These are phyloP conservation scores for Aspergillus costaricaensis DNA, from an alignment of 2,329 filamentous ascomycete genomes.

Conservation along the genomic window DNA sequence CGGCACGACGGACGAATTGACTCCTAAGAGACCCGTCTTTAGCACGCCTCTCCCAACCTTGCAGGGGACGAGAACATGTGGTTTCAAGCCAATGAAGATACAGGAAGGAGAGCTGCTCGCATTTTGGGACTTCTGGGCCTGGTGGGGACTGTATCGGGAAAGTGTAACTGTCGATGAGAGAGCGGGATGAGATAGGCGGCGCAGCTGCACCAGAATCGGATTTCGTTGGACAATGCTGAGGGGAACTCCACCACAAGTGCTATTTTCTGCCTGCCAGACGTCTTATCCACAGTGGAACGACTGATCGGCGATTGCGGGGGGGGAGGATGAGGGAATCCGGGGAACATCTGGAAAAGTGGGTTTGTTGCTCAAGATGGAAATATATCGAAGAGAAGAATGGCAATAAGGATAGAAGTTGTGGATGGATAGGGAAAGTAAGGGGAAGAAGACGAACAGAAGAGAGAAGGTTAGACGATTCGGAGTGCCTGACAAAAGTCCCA, in stretches of 20 bases:
- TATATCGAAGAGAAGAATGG: not conserved
- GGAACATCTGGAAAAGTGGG: constrained; percentile 15
- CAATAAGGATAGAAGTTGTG: not conserved
- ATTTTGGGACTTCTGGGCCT: constrained; percentile 2
- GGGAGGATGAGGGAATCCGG: constrained; percentile 15
- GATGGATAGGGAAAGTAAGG: not conserved
- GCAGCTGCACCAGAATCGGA: constrained; percentile 1
- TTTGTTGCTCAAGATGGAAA: not conserved
- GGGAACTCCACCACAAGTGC: constrained; percentile 6
- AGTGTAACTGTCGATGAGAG: not conserved
- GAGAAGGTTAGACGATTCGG: too few species aligned
- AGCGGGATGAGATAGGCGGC: constrained; percentile 1
- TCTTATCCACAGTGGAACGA: constrained; percentile 18
- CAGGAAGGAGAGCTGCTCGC: not conserved
- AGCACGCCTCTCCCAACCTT: not conserved
- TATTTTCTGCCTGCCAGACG: constrained; percentile 3
- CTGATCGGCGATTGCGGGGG: constrained; percentile 19
- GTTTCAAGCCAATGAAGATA: not conserved
- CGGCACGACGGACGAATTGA: not conserved
- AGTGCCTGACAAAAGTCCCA: too few species aligned
- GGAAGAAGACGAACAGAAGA: too few species aligned
- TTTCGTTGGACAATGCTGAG: constrained; percentile 14
- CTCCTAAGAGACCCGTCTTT: not conserved
- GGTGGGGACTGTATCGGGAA: constrained; percentile 14
- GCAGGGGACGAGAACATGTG: not conserved